Evolutionary conservation across 495 filamentous ascomycete species (phyloP).

Genomic region (Neurospora sp.): DNA sequence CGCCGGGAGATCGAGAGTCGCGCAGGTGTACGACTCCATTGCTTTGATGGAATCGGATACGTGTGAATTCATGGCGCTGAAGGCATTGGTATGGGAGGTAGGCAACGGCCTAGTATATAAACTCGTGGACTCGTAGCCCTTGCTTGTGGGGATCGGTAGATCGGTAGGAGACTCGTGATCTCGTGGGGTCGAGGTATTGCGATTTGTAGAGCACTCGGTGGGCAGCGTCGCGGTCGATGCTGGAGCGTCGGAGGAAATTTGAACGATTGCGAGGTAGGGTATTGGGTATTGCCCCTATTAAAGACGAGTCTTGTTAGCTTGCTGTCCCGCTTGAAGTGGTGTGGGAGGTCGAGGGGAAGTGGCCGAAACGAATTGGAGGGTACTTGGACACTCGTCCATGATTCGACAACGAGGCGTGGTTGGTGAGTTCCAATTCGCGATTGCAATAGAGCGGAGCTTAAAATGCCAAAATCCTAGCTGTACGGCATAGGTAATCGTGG

Average conservation of each 20-base stretch:
- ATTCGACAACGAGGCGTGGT: neutral
- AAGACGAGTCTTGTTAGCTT: neutral
- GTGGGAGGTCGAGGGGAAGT: neutral
- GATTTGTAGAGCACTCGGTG: neutral
- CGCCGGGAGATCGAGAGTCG: neutral
- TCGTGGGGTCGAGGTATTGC: neutral
- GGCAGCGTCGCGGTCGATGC: neutral
- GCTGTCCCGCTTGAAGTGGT: neutral
- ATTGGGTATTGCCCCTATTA: neutral
- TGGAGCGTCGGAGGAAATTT: neutral
- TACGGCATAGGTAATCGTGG: neutral
- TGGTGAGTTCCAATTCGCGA: fast-evolving
- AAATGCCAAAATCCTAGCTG: neutral
- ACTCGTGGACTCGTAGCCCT: neutral
- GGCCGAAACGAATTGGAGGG: neutral
- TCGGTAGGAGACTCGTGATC: neutral
- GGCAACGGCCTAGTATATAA: neutral
- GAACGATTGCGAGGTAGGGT: neutral
- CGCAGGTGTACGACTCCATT: neutral
- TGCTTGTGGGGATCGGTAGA: neutral
- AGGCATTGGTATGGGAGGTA: neutral
- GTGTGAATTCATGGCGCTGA: neutral
- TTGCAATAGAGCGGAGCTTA: neutral
- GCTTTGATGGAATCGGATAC: neutral
- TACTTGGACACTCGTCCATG: neutral